phyloP scores from a whole-genome alignment of 2,329 filamentous ascomycete genomes.

The Paraphoma sp. region DNA sequence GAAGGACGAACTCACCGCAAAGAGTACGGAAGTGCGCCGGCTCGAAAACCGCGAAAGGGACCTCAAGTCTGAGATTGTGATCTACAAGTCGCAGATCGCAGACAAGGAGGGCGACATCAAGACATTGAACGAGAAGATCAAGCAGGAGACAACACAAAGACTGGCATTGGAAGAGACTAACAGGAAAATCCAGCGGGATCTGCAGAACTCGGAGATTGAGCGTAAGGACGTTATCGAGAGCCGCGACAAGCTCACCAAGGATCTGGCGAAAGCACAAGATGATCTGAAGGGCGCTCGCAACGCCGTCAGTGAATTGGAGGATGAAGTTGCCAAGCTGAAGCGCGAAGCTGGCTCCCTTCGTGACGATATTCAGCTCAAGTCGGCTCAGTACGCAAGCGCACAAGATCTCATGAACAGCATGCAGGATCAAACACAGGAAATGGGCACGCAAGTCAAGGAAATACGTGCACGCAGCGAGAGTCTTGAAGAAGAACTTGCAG shows the following conservation, averaged over 20 bases:
- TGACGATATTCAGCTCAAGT: constrained; percentile 84
- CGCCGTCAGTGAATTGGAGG: constrained; percentile 76
- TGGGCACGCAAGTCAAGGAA: constrained; percentile 91
- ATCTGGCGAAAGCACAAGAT: constrained; percentile 74
- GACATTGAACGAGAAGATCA: constrained; percentile 77
- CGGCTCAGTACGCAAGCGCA: constrained; percentile 82
- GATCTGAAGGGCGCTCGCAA: constrained; percentile 65
- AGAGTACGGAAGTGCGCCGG: constrained; percentile 70
- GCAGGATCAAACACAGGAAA: constrained; percentile 89
- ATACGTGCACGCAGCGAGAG: constrained; percentile 80
- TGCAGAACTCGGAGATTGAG: constrained; percentile 78
- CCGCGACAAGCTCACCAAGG: constrained; percentile 73
- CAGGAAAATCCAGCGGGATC: constrained; percentile 74
- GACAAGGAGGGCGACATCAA: constrained; percentile 83
- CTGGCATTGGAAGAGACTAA: constrained; percentile 81
- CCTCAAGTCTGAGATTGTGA: constrained; percentile 74
- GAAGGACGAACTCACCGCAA: constrained; percentile 75
- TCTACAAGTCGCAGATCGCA: constrained; percentile 71
- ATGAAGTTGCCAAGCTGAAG: constrained; percentile 71
- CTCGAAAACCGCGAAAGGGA: constrained; percentile 85
- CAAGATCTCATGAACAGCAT: constrained; percentile 88
- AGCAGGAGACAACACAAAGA: constrained; percentile 74
- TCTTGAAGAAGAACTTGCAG: constrained; percentile 88
- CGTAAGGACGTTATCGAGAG: constrained; percentile 78
- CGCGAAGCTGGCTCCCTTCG: constrained; percentile 71